Conservation (phyloP, 1,284 basidiomycete genomes). For the Earliella scabrosa region DNA sequence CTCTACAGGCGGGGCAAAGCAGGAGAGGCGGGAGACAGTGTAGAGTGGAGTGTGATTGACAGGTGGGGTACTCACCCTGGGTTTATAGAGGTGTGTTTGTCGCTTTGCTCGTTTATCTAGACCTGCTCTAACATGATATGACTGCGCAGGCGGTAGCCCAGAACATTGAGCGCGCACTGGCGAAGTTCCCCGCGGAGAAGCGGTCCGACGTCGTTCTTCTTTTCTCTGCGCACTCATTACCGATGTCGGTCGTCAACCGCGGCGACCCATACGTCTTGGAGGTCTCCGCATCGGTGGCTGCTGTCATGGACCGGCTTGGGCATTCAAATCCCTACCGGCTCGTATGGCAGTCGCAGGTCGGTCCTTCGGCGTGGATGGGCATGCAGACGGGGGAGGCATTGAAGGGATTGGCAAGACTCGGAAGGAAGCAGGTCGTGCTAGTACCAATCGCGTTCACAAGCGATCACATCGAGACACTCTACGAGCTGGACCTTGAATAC, state of each 20-base stretch:
- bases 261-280: constrained; percentile 98
- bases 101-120: not conserved
- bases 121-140: not conserved
- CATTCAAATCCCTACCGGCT: constrained; percentile 88
- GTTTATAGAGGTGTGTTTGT: constrained; percentile 80
- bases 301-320: constrained; percentile 86
- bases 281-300: constrained; percentile 91
- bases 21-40: constrained; percentile 58
- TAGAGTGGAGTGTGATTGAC: constrained; percentile 98
- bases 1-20: constrained; percentile 71
- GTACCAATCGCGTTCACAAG: constrained; percentile 98
- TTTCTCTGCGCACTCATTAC: constrained; percentile 98
- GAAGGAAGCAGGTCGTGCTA: constrained; percentile 86
- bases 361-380: constrained; percentile 98
- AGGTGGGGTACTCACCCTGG: constrained; percentile 96
- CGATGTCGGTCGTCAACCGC: constrained; percentile 97
- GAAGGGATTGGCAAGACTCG: constrained; percentile 90
- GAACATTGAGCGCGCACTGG: constrained; percentile 86
- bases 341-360: constrained; percentile 99
- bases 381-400: constrained; percentile 94
- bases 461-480: constrained; percentile 99
- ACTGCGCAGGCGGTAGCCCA: constrained; percentile 80
- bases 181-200: constrained; percentile 74
- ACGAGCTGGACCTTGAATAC: constrained; percentile 96
- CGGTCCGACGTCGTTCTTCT: constrained; percentile 83